phyloP scores from a whole-genome alignment of 2,329 filamentous ascomycete genomes.

The Rugonectria rugulosa region DNA sequence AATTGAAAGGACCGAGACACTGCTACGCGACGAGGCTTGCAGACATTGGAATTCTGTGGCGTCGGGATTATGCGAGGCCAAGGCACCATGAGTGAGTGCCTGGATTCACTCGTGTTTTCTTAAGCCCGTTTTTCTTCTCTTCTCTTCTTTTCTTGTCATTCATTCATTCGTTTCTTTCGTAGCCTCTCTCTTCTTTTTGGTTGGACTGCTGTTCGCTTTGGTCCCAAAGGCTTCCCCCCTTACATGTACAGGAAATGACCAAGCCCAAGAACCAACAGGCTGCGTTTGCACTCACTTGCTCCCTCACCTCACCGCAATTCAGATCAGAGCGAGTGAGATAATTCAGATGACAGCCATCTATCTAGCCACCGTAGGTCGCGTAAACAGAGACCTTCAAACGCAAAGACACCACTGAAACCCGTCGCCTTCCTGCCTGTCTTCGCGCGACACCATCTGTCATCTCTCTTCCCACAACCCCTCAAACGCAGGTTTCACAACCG shows the following conservation, averaged over 20 bases:
- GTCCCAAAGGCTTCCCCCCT: background rate
- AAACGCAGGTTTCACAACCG: no score
- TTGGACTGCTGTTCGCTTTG: background rate
- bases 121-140: background rate
- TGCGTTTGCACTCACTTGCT: constrained; percentile 10
- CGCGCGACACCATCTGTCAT: background rate
- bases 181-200: background rate
- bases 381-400: background rate
- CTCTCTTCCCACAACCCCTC: constrained; percentile 9
- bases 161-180: background rate
- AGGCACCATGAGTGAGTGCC: background rate
- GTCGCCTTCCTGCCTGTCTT: background rate
- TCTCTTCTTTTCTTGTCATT: background rate
- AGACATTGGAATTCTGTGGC: background rate
- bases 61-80: background rate
- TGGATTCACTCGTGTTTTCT: background rate
- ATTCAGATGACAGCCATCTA: constrained; percentile 20
- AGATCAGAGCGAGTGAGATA: constrained; percentile 22
- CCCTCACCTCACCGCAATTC: constrained; percentile 6
- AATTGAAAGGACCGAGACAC: no score
- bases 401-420: background rate
- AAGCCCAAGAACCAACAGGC: background rate
- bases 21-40: no score
- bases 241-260: background rate
- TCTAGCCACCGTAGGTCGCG: constrained; percentile 3